Conservation (phyloP, 2,329 filamentous ascomycete genomes). For the Onygenales sp. region DNA sequence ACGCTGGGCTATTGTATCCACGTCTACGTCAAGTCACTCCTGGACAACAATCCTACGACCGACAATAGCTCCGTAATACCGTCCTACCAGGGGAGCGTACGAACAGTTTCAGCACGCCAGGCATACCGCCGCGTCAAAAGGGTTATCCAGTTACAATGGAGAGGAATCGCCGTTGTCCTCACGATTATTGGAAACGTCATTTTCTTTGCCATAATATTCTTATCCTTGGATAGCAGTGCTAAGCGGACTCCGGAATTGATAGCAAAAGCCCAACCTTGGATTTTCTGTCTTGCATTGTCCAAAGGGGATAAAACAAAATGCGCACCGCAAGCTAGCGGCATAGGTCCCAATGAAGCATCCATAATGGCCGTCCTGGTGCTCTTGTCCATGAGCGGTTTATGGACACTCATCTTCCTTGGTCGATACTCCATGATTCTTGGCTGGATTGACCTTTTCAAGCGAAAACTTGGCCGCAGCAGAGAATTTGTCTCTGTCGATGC, state of each 20-base stretch:
- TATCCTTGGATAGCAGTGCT: constrained; percentile 71
- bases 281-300: constrained; percentile 56
- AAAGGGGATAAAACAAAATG: constrained; percentile 58
- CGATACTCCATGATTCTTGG: constrained; percentile 76
- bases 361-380: constrained; percentile 75
- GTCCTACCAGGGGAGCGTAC: constrained; percentile 65
- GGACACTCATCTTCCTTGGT: constrained; percentile 71
- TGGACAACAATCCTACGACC: constrained; percentile 61
- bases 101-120: constrained; percentile 72
- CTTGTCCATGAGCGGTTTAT: constrained; percentile 76
- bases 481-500: constrained; percentile 91
- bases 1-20: constrained; percentile 91
- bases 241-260: constrained; percentile 47
- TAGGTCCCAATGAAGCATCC: constrained; percentile 67
- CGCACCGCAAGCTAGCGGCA: constrained; percentile 44
- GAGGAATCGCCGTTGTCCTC: constrained; percentile 79
- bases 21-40: constrained; percentile 78
- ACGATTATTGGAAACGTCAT: constrained; percentile 87
- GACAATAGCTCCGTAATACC: constrained; percentile 62
- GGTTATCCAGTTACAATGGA: constrained; percentile 87
- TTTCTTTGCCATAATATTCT: constrained; percentile 87
- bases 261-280: constrained; percentile 53
- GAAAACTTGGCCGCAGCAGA: constrained; percentile 41
- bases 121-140: constrained; percentile 79
- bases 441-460: constrained; percentile 60